Conservation (phyloP, 192 early-diverging fungal species). For the Coemansia sp. region DNA sequence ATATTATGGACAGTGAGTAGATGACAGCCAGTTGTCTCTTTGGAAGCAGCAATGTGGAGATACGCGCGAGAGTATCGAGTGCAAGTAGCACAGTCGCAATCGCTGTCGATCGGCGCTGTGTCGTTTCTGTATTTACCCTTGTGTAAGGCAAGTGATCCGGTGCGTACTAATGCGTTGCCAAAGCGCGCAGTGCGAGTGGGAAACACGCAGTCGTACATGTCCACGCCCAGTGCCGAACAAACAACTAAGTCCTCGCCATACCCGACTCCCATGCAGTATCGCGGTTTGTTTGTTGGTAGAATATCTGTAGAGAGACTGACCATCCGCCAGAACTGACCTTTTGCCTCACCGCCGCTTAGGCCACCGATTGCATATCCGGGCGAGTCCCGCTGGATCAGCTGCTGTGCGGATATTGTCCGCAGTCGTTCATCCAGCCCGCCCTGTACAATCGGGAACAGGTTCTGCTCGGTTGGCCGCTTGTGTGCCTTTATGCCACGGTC, state of each 20-base stretch:
- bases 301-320: constrained; percentile 77
- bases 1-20: constrained; percentile 82
- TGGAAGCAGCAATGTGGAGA: constrained; percentile 64
- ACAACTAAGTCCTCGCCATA: constrained; percentile 84
- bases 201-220: constrained; percentile 92
- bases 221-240: constrained; percentile 81
- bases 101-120: constrained; percentile 69
- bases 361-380: constrained; percentile 88
- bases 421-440: constrained; percentile 73
- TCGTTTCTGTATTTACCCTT: constrained; percentile 63
- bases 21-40: constrained; percentile 80
- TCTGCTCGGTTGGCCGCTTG: constrained; percentile 67
- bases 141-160: constrained; percentile 66
- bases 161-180: constrained; percentile 77
- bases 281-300: constrained; percentile 76
- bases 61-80: constrained; percentile 72
- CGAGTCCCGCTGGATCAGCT: constrained; percentile 76
- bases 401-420: constrained; percentile 71
- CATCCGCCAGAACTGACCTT: constrained; percentile 84
- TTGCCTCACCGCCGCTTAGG: constrained; percentile 82
- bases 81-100: constrained; percentile 77
- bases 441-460: constrained; percentile 87
- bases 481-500: constrained; percentile 81
- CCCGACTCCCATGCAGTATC: constrained; percentile 92
- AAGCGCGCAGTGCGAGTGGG: constrained; percentile 88